These are phyloP conservation scores for Acanthamoeba castellanii DNA, from an alignment of 208 protist genomes.

Conservation along the genomic window DNA sequence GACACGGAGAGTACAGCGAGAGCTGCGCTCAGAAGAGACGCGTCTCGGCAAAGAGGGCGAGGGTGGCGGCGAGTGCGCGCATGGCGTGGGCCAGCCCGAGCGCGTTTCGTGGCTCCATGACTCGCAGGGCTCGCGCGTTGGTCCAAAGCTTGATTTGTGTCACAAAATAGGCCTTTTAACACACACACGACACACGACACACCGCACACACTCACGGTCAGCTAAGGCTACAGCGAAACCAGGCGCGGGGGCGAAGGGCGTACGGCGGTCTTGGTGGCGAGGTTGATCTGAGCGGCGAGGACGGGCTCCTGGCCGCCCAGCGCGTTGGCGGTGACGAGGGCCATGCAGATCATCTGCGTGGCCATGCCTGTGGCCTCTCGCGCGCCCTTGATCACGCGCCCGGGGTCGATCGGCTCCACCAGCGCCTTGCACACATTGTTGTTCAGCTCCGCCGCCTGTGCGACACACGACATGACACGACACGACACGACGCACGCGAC, in stretches of 20 bases:
- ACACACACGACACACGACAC: too few species aligned
- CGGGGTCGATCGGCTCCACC: slow-evolving; percentile 11
- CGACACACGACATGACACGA: too few species aligned
- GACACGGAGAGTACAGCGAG: too few species aligned
- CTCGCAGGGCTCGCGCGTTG: slow-evolving; percentile 12
- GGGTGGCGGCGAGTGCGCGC: neutral
- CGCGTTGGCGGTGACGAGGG: slow-evolving; percentile 23
- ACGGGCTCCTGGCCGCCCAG: neutral
- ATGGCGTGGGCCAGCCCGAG: slow-evolving; percentile 25
- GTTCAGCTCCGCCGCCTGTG: slow-evolving; percentile 28
- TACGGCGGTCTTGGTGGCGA: neutral
- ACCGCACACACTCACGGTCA: neutral
- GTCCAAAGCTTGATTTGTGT: slow-evolving; percentile 31
- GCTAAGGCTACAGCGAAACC: too few species aligned
- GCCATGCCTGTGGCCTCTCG: slow-evolving; percentile 9
- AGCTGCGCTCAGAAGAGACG: slow-evolving; percentile 10
- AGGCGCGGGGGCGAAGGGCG: neutral
- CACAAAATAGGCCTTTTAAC: neutral
- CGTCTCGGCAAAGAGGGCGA: slow-evolving; percentile 30
- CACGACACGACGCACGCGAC: too few species aligned
- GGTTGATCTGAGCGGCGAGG: neutral
- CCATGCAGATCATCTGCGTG: slow-evolving; percentile 29
- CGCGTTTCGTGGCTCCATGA: neutral
- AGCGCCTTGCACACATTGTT: slow-evolving; percentile 23
- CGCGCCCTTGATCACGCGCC: neutral